These are phyloP conservation scores for Aspergillus terreus DNA, from an alignment of 2,329 filamentous ascomycete species.

Conservation along the genomic window DNA sequence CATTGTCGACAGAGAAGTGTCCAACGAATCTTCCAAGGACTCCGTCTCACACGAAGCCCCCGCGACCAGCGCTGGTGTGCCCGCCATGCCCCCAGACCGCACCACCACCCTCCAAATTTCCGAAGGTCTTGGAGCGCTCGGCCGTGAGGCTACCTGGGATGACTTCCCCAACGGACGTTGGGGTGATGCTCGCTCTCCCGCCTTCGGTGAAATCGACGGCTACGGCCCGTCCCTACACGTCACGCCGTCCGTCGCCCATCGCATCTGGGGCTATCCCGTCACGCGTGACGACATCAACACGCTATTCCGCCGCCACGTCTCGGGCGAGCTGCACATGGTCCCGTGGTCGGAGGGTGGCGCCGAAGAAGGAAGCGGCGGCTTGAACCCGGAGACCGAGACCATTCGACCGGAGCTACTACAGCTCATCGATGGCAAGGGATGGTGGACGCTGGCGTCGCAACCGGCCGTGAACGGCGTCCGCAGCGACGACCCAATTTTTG, in stretches of 20 bases:
- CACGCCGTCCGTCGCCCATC: slow-evolving; percentile 75
- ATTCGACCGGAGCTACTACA: slow-evolving; percentile 73
- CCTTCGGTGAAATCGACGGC: slow-evolving; percentile 96
- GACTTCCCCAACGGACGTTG: slow-evolving; percentile 96
- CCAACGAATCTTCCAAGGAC: slow-evolving; percentile 32
- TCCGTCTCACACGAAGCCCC: slow-evolving; percentile 60
- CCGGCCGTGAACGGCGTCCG: slow-evolving; percentile 84
- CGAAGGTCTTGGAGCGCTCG: slow-evolving; percentile 83
- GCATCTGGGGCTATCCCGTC: slow-evolving; percentile 78
- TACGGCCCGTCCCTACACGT: slow-evolving; percentile 96
- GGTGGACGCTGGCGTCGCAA: slow-evolving; percentile 96
- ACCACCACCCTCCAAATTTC: slow-evolving; percentile 89
- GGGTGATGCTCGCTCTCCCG: slow-evolving; percentile 87
- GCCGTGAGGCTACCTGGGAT: slow-evolving; percentile 96
- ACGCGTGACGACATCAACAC: slow-evolving; percentile 67
- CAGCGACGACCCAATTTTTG: slow-evolving; percentile 74
- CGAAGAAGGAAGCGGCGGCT: slow-evolving; percentile 47
- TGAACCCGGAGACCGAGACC: slow-evolving; percentile 69
- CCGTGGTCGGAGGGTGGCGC: slow-evolving; percentile 84
- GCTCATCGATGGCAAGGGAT: slow-evolving; percentile 73
- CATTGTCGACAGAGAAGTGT: slow-evolving; percentile 64
- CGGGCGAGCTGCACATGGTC: slow-evolving; percentile 73
- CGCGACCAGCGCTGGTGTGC: slow-evolving; percentile 74
- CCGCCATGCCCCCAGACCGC: slow-evolving; percentile 65
- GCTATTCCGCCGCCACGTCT: slow-evolving; percentile 77